phyloP scores from a whole-genome alignment of 1,284 basidiomycete species.

The Malassezia arunalokei region DNA sequence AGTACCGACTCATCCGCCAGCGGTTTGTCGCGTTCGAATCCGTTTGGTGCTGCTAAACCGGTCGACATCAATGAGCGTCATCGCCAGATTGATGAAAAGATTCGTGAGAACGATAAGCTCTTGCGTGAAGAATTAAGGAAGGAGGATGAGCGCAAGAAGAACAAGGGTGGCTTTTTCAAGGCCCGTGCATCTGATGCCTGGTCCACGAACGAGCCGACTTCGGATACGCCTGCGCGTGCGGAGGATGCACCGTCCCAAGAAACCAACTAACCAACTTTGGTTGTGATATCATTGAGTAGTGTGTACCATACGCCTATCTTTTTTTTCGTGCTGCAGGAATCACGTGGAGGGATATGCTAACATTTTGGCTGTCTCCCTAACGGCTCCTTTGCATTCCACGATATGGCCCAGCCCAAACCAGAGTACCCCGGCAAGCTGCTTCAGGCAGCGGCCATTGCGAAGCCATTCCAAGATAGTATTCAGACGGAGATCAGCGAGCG shows the following conservation, averaged over 20 bases:
- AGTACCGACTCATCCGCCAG: constrained; percentile 64
- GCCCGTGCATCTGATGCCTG: constrained; percentile 2
- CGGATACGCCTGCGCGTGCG: no score
- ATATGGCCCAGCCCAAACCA: constrained; percentile 4
- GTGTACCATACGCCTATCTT: neutral
- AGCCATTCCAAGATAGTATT: constrained; percentile 37
- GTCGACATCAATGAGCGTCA: constrained; percentile 71
- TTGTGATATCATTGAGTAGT: no score
- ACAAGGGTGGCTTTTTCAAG: constrained; percentile 3
- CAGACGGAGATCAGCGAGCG: constrained; percentile 21
- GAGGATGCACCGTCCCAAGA: no score
- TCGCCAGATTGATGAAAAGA: constrained; percentile 56
- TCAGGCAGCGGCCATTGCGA: constrained; percentile 34
- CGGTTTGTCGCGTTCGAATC: constrained; percentile 50
- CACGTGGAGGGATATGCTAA: neutral
- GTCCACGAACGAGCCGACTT: neutral
- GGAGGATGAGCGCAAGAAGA: constrained; percentile 28
- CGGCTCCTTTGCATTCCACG: neutral
- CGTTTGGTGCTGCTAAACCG: constrained; percentile 83
- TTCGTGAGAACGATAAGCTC: constrained; percentile 31
- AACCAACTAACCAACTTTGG: no score
- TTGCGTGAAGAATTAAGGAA: constrained; percentile 28
- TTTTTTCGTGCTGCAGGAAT: neutral
- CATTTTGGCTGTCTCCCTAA: neutral
- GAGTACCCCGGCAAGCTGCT: constrained; percentile 39